A percentile compares a stretch with the other conserved stretches of the same genome.
Conservation (phyloP, 768 basidiomycete genomes). For the Russula sp. region DNA sequence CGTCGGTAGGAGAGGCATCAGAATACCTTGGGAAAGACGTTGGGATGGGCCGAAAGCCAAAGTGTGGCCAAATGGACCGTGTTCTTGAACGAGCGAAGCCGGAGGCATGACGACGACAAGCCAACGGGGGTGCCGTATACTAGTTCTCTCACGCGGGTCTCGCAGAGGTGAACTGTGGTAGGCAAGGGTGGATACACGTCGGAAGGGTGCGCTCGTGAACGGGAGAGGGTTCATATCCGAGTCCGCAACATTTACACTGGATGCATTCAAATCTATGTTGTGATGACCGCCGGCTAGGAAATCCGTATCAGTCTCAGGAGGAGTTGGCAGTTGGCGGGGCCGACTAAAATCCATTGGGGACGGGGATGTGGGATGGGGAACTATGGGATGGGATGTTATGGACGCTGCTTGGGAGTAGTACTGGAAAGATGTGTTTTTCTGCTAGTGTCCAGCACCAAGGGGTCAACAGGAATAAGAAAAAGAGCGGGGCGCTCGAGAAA, state of each 20-base stretch:
- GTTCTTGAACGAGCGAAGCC: conserved; percentile 48
- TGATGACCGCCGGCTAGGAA: conserved; percentile 1
- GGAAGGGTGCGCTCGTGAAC: conserved; percentile 30
- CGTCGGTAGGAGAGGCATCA: conserved; percentile 72
- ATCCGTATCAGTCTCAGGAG: conserved; percentile 38
- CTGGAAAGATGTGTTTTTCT: neutral
- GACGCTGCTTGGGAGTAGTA: neutral
- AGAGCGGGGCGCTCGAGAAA: neutral
- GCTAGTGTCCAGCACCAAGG: conserved; percentile 15
- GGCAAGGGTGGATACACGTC: conserved; percentile 45
- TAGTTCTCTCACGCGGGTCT: conserved; percentile 39
- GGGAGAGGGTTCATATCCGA: neutral
- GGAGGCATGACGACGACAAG: conserved; percentile 68
- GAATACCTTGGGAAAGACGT: conserved; percentile 58
- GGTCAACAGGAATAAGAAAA: neutral
- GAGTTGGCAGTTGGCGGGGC: conserved; percentile 28
- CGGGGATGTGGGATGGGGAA: conserved; percentile 33
- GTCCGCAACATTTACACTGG: neutral
- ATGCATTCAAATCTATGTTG: conserved; percentile 1
- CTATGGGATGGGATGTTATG: neutral
- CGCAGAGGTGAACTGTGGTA: conserved; percentile 45
- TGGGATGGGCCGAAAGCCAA: conserved; percentile 52
- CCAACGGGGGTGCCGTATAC: conserved; percentile 39
- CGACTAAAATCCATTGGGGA: conserved; percentile 37
- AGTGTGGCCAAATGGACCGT: conserved; percentile 53